A percentile compares a stretch with the other conserved stretches of the same genome.
These are phyloP conservation scores for Lecanosticta acicola DNA, from an alignment of 2,329 filamentous ascomycete species.

Conservation along the genomic window DNA sequence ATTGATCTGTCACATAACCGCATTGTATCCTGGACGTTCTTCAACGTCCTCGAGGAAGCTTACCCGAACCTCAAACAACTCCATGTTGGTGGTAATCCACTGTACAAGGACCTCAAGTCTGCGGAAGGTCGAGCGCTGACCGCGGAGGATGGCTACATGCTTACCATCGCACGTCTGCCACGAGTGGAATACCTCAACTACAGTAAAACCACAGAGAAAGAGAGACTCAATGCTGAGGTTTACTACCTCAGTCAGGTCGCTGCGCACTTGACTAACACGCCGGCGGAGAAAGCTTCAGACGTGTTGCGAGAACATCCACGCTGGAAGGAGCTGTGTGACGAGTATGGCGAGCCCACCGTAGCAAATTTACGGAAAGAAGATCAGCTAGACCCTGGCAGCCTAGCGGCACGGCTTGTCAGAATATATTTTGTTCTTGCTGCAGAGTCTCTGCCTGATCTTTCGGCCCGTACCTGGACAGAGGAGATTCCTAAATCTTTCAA, in stretches of 20 bases:
- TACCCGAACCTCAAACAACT: constrained; percentile 72
- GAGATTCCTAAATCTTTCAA: constrained; percentile 71
- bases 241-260: constrained; percentile 87
- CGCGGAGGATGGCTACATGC: constrained; percentile 81
- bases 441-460: constrained; percentile 10
- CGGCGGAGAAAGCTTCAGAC: constrained; percentile 44
- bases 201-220: constrained; percentile 59
- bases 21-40: constrained; percentile 60
- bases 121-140: constrained; percentile 42
- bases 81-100: constrained; percentile 78
- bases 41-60: constrained; percentile 59
- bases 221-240: constrained; percentile 81
- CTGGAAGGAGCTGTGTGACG: constrained; percentile 66
- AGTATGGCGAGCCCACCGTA: constrained; percentile 65
- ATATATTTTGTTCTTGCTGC: constrained; percentile 52
- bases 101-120: constrained; percentile 57
- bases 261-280: constrained; percentile 61
- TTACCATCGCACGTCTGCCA: constrained; percentile 70
- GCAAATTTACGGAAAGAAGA: constrained; percentile 31
- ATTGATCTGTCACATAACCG: constrained; percentile 44
- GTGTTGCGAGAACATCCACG: constrained; percentile 63
- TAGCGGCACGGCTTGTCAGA: constrained; percentile 69
- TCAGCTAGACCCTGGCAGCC: constrained; percentile 64
- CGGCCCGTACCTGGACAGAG: constrained; percentile 15
- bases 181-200: constrained; percentile 67